Evolutionary conservation across 257 asterid species (phyloP), one percentile per base, ranked within the genome.

Genomic region (Mitragyna speciosa): DNA sequence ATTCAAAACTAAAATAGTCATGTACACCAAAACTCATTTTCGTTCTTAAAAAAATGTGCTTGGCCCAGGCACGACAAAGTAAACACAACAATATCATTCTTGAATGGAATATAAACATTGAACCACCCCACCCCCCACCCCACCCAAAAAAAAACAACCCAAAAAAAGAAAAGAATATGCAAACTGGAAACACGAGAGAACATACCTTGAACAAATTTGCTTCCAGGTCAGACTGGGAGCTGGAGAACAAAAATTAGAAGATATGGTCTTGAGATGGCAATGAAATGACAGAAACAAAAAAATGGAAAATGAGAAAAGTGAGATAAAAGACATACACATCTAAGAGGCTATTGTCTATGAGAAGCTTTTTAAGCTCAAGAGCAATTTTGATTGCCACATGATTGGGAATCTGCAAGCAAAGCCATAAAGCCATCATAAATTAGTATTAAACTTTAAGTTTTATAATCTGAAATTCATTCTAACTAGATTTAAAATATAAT

Each of bases 351-450:
- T 96, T 96, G 87, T 96, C 98, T 72, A 94, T 89, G 72, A 96
- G 98, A 79, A 96, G 94, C 91, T 96, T 96, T 77, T 96, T 96
- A 12, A 96, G 97, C 76, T 96, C 99, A 74, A 96, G 96, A 33
- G 99, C 96, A 83, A 96, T 91, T 88, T 96, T 96, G 78, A 96
- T 88, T 36, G 99, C 99, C 87, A 96, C 99, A 12, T 96, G 97
- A 90, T 92, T 96, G 11, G 98, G 98, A 82, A 96, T 96, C 99
- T 96, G 94, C 80, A 92, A 83, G n/a, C 15, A 77, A 15, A 75
- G 77, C 70, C 71, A 82, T 43, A 7, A 5, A 78, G 66, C 28
- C 75, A 22, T 54, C 22, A 47, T 71, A 43, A 70, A 73, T 17
- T 7, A 36, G 4, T 12, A 39, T n/a, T 7, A 22, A 8, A 54